Conservation (phyloP, 345 rosid genomes). For the Salix purpurea region DNA sequence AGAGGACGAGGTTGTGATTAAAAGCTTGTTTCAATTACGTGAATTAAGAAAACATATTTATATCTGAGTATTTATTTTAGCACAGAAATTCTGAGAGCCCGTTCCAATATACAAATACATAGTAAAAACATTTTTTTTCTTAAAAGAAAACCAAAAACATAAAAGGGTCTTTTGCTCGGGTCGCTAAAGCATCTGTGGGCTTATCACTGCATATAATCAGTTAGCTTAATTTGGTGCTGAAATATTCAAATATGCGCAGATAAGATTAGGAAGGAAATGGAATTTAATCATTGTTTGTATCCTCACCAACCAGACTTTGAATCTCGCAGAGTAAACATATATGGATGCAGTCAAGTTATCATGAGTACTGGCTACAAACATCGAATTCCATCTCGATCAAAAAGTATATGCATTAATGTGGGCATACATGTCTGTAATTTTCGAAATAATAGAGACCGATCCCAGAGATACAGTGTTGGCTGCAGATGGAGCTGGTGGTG, state of each 20-base stretch:
- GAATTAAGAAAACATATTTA: too few species aligned
- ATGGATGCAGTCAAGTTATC: not conserved
- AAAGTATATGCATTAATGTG: too few species aligned
- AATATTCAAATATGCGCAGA: too few species aligned
- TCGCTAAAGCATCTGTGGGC: not conserved
- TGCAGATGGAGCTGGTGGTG: not conserved
- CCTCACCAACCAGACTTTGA: not conserved
- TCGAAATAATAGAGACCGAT: not conserved
- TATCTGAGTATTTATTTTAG: not conserved
- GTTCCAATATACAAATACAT: too few species aligned
- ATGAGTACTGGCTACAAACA: not conserved
- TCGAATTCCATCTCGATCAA: not conserved
- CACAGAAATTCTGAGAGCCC: not conserved
- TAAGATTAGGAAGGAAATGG: too few species aligned
- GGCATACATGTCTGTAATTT: not conserved
- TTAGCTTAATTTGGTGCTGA: too few species aligned
- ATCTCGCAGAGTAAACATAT: not conserved
- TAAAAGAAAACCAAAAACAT: too few species aligned
- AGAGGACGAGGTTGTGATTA: too few species aligned
- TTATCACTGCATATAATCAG: not conserved
- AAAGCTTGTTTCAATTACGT: not conserved
- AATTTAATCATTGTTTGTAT: not conserved
- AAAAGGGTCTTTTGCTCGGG: not conserved
- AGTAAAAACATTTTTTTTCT: too few species aligned
- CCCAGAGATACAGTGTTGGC: not conserved